Evolutionary conservation across 805 yeast species (phyloP).

Genomic region (Suhomyces prunicola): DNA sequence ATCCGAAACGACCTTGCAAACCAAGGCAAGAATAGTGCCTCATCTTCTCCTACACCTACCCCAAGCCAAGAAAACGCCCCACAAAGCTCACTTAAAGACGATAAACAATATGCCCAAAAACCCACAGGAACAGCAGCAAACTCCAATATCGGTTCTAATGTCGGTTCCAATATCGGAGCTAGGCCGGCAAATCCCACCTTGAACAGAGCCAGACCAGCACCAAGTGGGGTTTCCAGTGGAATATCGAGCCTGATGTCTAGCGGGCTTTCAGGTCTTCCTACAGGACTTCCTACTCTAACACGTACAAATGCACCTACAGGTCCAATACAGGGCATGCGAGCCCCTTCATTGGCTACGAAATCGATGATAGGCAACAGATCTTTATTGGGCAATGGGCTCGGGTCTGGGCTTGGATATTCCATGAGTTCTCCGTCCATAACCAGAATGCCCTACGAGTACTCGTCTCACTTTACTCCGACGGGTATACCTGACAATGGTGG

Average conservation of each 20-base stretch:
- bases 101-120: not conserved
- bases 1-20: slow-evolving; percentile 21
- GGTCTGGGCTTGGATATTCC: slow-evolving; percentile 1
- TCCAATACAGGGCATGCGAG: slow-evolving; percentile 2
- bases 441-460: slow-evolving; percentile 7
- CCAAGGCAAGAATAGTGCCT: slow-evolving; percentile 6
- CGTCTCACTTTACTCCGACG: slow-evolving; percentile 7
- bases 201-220: not conserved
- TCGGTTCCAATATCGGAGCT: not conserved
- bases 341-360: not conserved
- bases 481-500: slow-evolving; percentile 25
- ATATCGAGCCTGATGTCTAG: not conserved
- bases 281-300: not conserved
- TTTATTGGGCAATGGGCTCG: not conserved
- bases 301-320: slow-evolving; percentile 2
- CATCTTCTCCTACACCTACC: slow-evolving; percentile 1
- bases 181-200: not conserved
- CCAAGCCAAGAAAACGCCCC: not conserved
- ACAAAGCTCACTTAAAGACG: not conserved
- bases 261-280: not conserved
- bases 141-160: not conserved
- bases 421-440: slow-evolving; percentile 3
- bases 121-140: not conserved
- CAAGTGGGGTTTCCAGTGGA: not conserved
- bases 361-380: not conserved